A percentile compares a stretch with the other conserved stretches of the same genome.
Conservation (phyloP, 768 basidiomycete genomes). For the Amanita rimosa region DNA sequence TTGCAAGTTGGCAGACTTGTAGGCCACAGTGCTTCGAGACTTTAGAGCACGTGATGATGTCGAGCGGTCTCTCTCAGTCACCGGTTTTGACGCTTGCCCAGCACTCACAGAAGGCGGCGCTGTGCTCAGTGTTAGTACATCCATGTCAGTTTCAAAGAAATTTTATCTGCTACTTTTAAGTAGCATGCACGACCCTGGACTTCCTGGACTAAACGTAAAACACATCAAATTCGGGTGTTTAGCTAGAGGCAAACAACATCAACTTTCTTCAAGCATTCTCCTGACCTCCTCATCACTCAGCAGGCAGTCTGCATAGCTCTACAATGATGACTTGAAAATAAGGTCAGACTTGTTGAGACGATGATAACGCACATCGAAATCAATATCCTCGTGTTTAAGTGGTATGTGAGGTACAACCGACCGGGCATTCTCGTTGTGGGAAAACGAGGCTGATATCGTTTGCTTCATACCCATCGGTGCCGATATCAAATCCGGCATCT, state of each 20-base stretch:
- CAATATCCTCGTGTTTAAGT: constrained; percentile 1
- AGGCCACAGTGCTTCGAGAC: too few relatives aligned
- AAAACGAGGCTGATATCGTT: neutral
- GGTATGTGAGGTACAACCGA: neutral
- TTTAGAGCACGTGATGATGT: constrained; percentile 1
- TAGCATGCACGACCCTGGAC: neutral
- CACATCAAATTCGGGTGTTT: too few relatives aligned
- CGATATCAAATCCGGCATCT: neutral
- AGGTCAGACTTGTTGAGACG: neutral
- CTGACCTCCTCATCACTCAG: constrained; percentile 23
- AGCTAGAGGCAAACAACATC: constrained; percentile 3
- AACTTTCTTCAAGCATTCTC: constrained; percentile 18
- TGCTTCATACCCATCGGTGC: neutral
- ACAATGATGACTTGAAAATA: neutral
- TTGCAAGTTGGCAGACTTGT: neutral
- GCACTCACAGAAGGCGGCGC: neutral
- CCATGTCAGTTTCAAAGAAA: neutral
- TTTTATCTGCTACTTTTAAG: neutral
- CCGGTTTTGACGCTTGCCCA: neutral
- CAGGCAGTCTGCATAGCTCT: constrained; percentile 25
- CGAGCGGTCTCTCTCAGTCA: too few relatives aligned
- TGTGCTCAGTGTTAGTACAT: neutral
- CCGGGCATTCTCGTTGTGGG: neutral
- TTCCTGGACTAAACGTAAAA: neutral
- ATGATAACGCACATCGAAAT: neutral